A percentile compares a stretch with the other conserved stretches of the same genome.
Conservation (phyloP, 768 basidiomycete genomes). For the Neoboletus magnificus region DNA sequence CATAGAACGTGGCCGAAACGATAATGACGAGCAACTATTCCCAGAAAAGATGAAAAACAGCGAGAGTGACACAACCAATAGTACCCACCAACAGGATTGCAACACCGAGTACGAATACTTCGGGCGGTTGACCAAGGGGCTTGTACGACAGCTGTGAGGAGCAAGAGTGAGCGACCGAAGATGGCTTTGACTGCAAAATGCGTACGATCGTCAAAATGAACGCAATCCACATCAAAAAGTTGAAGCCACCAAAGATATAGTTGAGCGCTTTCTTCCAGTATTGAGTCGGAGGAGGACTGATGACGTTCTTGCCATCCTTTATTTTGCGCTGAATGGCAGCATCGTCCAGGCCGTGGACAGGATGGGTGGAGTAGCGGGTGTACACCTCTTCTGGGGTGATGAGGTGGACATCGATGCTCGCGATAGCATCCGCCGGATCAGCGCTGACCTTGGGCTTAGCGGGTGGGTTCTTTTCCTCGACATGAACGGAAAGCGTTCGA, state of each 20-base stretch:
- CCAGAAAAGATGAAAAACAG: conserved; percentile 13
- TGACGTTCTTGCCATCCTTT: conserved; percentile 47
- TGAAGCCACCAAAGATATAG: conserved; percentile 59
- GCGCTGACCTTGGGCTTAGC: conserved; percentile 8
- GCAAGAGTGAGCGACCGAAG: conserved; percentile 8
- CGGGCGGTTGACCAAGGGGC: conserved; percentile 46
- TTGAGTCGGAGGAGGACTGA: conserved; percentile 47
- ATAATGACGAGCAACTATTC: conserved; percentile 38
- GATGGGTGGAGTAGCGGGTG: conserved; percentile 43
- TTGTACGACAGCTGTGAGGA: conserved; percentile 46
- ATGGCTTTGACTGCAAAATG: neutral
- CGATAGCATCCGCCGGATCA: conserved; percentile 38
- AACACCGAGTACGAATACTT: conserved; percentile 44
- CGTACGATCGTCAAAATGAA: conserved; percentile 44
- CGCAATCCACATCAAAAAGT: conserved; percentile 53
- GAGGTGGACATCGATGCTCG: conserved; percentile 48
- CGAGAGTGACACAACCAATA: neutral
- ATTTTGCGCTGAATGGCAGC: conserved; percentile 38
- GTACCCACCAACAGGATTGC: conserved; percentile 42
- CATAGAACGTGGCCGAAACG: conserved; percentile 43
- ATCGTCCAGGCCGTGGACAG: conserved; percentile 41
- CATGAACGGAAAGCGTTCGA: conserved; percentile 44
- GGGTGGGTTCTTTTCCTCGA: conserved; percentile 30
- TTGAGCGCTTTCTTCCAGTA: conserved; percentile 48
- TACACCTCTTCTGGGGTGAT: conserved; percentile 41